Evolutionary conservation across 257 asterid species (phyloP).

Genomic region (Haberlea rhodopensis): DNA sequence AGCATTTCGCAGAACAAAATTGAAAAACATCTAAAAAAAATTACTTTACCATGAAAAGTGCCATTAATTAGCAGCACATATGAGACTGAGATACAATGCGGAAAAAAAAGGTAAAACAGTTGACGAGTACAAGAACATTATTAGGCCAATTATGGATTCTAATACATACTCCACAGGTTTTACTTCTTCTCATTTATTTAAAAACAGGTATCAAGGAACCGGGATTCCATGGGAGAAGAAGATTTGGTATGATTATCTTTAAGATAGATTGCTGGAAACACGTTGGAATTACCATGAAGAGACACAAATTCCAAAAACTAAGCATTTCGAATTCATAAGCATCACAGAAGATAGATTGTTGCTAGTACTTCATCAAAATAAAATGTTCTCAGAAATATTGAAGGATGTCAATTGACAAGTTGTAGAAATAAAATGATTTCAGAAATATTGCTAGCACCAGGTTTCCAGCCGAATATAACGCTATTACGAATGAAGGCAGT

Average conservation of each 20-base stretch:
- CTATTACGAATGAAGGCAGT: conserved; percentile 11
- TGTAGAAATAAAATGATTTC: too few species aligned
- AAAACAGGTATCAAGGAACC: neutral
- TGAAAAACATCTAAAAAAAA: neutral
- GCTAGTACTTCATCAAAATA: neutral
- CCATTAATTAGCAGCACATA: neutral
- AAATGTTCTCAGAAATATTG: neutral
- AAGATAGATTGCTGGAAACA: conserved; percentile 11
- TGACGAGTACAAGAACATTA: too few species aligned
- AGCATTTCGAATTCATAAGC: neutral
- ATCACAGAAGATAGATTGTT: neutral
- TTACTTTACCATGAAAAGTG: neutral
- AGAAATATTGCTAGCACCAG: too few species aligned
- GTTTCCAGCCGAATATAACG: conserved; percentile 9
- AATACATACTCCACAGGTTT: neutral
- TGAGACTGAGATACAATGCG: neutral
- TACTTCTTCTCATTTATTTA: neutral
- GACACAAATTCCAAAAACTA: conserved; percentile 14
- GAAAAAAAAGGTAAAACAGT: too few species aligned
- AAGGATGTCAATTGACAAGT: conserved; percentile 4
- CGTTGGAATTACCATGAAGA: neutral
- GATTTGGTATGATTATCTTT: conserved; percentile 9
- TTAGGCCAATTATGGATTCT: too few species aligned
- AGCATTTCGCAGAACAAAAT: too few species aligned
- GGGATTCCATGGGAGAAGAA: neutral